Conservation (phyloP, 768 basidiomycete genomes). For the Phylloporus sp. region DNA sequence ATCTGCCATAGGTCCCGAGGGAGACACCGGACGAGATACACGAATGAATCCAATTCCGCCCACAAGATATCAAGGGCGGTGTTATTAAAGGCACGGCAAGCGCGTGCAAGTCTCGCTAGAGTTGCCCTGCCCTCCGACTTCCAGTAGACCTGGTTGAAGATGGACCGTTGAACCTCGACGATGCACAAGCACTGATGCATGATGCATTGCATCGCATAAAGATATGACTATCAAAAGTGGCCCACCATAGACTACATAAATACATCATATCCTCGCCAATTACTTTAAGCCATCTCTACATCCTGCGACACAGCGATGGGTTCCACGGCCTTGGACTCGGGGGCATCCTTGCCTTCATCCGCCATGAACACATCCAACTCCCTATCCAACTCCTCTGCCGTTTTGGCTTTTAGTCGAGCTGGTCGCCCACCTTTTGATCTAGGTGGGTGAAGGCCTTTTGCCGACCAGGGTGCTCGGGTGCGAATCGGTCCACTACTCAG, state of each 20-base stretch:
- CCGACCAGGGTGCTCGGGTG: constrained; percentile 24
- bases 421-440: constrained; percentile 24
- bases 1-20: constrained; percentile 28
- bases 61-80: constrained; percentile 26
- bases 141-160: constrained; percentile 18
- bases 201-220: no score
- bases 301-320: constrained; percentile 33
- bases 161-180: constrained; percentile 22
- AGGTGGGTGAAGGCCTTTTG: constrained; percentile 8
- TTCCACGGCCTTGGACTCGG: constrained; percentile 15
- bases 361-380: constrained; percentile 88
- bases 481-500: constrained; percentile 45
- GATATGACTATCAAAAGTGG: not conserved
- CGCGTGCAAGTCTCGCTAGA: constrained; percentile 24
- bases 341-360: constrained; percentile 37
- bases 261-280: not conserved
- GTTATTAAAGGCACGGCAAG: constrained; percentile 21
- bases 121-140: not conserved
- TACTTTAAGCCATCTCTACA: constrained; percentile 50
- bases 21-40: constrained; percentile 21
- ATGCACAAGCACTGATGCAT: constrained; percentile 28
- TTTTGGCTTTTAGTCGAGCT: constrained; percentile 54
- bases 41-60: constrained; percentile 18
- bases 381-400: constrained; percentile 79
- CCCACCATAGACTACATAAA: constrained; percentile 20